Conservation (phyloP, 2,329 filamentous ascomycete genomes). For the Botrytis fragariae region DNA sequence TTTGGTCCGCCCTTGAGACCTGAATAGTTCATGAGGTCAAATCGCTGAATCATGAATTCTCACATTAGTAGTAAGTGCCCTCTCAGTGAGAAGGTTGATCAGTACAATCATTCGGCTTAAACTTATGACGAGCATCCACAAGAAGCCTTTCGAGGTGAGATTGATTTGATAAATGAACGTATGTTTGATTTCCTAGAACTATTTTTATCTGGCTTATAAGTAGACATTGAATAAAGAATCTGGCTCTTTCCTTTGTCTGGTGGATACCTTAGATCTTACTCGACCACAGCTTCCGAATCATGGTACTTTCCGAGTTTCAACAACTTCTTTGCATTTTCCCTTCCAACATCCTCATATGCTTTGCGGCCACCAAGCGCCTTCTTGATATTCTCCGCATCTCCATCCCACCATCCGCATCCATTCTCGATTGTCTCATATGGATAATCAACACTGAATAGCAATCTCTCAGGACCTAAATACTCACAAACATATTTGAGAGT, state of each 20-base stretch:
- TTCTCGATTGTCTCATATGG: background rate
- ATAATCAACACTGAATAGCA: background rate
- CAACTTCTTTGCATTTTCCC: background rate
- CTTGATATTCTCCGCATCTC: background rate
- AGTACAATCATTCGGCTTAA: background rate
- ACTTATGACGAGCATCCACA: background rate
- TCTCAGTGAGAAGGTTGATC: background rate
- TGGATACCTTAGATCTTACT: background rate
- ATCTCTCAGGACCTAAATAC: background rate
- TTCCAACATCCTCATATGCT: background rate
- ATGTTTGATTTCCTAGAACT: background rate
- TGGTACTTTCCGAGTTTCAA: background rate
- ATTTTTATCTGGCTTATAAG: background rate
- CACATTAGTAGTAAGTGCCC: background rate
- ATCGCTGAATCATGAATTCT: background rate
- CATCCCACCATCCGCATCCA: background rate
- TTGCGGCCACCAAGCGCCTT: background rate
- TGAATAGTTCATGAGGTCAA: background rate
- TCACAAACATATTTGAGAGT: background rate
- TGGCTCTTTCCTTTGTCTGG: background rate
- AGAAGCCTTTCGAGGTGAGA: background rate
- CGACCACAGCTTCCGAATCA: background rate
- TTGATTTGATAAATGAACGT: background rate
- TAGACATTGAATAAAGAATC: too few relatives aligned
- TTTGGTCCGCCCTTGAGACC: background rate